Base-by-base conservation (phyloP, 2,329 filamentous ascomycete species). In the Fusarium fujikuroi region DNA sequence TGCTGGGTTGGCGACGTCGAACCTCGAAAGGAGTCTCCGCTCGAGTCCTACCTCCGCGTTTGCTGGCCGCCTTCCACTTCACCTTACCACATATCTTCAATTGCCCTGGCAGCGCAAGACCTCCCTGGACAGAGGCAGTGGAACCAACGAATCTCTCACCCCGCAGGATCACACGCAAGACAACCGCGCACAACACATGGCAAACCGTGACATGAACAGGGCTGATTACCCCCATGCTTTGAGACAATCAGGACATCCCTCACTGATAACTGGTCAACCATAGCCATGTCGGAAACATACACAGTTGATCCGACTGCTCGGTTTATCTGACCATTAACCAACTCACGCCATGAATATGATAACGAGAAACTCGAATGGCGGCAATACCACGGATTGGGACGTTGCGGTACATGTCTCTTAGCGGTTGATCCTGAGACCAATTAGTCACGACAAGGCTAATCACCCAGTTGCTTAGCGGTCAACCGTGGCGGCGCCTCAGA, bases 341-440 rank as follows among this genome's bases (percentile, higher is more conserved):
- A 47, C 74, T 76, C 75, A 75, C 66, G 72, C 70, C 72, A 76
- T 75, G 34, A 25, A 23, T 50, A 75, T 77, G 66, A 65, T 75
- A 60, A 42, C 65, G 61, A 67, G 44, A 53, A 57, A 60, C 40
- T 60, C 64, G 34, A 56, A 46, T 46, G 25, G 62, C 70, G 72
- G 74, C 67, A 74, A 69, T 72, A 64, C 62, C 63, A 60, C 63
- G 74, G 64, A 43, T 49, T 66, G 40, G 37, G 52, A 40, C 58
- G 46, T 21, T 19, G 23, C 54, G 30, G 37, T 34, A 56, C 47
- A 62, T 64, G 40, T 43, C 40, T 43, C 23, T 59, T 64, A 72
- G 60, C 49, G 67, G 67, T 58, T 63, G 36, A 69, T 63, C 54
- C n/a, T 34, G 40, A 32, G 49, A 58, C 56, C 28, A 69, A 57